Conservation (phyloP, 139 green algal genomes). For the Microglena sp. region DNA sequence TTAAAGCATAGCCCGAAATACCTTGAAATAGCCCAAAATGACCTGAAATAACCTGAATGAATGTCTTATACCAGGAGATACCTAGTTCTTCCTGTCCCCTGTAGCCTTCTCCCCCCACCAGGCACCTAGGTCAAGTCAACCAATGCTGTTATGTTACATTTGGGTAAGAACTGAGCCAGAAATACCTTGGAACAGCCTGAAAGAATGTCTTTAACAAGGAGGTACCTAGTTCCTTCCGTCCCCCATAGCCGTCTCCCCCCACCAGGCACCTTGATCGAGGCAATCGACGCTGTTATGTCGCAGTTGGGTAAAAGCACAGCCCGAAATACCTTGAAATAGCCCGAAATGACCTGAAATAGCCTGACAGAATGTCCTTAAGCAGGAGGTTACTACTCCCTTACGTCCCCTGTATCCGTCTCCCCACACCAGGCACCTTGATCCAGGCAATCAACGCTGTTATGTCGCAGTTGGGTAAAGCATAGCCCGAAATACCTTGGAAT, state of each 20-base stretch:
- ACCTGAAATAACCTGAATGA: constrained; percentile 5
- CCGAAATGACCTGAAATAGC: no score
- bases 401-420: no score
- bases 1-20: background rate
- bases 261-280: constrained; percentile 15
- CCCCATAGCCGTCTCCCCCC: no score
- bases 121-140: constrained; percentile 41
- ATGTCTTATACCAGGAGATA: no score
- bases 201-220: constrained; percentile 2
- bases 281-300: constrained; percentile 80
- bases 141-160: constrained; percentile 74
- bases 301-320: constrained; percentile 49
- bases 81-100: no score
- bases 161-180: constrained; percentile 40
- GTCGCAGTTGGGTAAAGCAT: constrained; percentile 56
- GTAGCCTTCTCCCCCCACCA: no score
- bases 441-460: constrained; percentile 80
- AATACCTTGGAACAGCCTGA: no score
- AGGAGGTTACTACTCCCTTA: constrained; percentile 10
- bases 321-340: no score
- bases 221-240: constrained; percentile 6
- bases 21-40: no score
- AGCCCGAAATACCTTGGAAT: no score
- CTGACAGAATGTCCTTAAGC: background rate
- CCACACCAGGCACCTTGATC: constrained; percentile 8